Evolutionary conservation across 139 green algal genomes (phyloP).

Genomic region (Chlorella sp.): DNA sequence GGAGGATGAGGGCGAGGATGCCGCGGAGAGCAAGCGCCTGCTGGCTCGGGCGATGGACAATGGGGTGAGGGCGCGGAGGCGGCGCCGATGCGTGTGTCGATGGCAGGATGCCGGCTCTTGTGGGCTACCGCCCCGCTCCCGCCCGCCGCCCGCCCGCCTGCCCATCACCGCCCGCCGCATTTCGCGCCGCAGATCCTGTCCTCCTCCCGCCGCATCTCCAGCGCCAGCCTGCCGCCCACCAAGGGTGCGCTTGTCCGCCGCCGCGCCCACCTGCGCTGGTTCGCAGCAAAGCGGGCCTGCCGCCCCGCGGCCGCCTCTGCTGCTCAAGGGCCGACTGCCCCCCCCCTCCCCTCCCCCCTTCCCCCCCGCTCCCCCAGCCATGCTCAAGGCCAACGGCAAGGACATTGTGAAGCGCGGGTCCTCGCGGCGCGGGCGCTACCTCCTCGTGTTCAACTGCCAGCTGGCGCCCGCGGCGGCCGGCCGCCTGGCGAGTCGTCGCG

Average conservation of each 20-base stretch:
- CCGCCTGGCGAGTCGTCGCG: conserved; percentile 52
- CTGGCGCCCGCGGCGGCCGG: conserved; percentile 63
- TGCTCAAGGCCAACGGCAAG: conserved; percentile 70
- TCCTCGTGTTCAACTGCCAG: conserved; percentile 69
- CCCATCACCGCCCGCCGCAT: neutral
- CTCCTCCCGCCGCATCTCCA: conserved; percentile 3
- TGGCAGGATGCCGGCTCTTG: too few relatives aligned
- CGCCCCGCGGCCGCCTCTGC: neutral
- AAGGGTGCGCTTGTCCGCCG: conserved; percentile 5
- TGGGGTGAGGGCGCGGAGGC: too few relatives aligned
- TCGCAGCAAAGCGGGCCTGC: neutral
- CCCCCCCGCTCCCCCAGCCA: conserved; percentile 43
- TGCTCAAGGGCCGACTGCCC: neutral
- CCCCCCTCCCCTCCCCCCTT: neutral
- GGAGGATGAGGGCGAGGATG: too few relatives aligned
- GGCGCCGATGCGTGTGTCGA: too few relatives aligned
- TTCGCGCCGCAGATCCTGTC: conserved; percentile 12
- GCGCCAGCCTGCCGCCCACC: conserved; percentile 8
- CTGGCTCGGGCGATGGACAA: too few relatives aligned
- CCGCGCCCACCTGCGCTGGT: neutral
- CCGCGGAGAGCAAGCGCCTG: too few relatives aligned
- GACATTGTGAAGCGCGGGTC: conserved; percentile 87
- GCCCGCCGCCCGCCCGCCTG: too few relatives aligned
- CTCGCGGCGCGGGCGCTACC: conserved; percentile 46
- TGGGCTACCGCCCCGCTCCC: too few relatives aligned